Conservation (phyloP, 208 protist genomes). For the Acanthamoeba triangularis region DNA sequence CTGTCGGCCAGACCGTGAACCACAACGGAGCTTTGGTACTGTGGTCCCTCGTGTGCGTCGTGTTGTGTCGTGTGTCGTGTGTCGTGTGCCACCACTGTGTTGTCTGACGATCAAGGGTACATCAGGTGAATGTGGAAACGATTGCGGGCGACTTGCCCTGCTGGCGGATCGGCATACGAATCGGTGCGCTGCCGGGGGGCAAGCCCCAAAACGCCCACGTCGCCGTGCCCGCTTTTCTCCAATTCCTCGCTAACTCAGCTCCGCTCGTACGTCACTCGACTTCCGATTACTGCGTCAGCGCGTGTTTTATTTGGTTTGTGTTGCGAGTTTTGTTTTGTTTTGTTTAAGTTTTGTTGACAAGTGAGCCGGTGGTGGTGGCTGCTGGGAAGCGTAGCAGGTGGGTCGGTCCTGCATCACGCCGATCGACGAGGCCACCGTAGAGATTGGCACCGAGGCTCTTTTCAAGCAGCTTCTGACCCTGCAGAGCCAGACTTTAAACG, state of each 20-base stretch:
- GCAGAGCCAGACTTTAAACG: background rate
- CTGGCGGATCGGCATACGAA: background rate
- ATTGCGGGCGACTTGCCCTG: background rate
- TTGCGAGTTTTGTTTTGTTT: background rate
- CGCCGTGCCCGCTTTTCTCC: background rate
- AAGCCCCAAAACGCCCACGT: background rate
- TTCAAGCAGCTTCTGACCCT: background rate
- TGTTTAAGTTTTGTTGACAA: too few species aligned
- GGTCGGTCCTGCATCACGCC: background rate
- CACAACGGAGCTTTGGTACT: background rate
- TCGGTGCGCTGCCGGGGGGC: background rate
- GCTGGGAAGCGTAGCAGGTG: background rate
- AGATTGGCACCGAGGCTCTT: background rate
- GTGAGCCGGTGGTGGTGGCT: too few species aligned
- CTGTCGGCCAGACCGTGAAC: background rate
- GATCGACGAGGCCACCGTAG: background rate
- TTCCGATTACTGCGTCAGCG: too few species aligned
- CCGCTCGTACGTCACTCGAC: background rate
- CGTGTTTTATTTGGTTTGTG: background rate
- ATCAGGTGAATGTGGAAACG: background rate
- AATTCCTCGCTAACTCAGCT: background rate
- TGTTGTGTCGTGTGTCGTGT: too few species aligned
- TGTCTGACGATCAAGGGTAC: too few species aligned
- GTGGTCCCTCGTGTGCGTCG: background rate
- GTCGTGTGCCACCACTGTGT: too few species aligned